Base-by-base conservation (phyloP, 2,329 filamentous ascomycete genomes). In the Epichloe gansuensis region DNA sequence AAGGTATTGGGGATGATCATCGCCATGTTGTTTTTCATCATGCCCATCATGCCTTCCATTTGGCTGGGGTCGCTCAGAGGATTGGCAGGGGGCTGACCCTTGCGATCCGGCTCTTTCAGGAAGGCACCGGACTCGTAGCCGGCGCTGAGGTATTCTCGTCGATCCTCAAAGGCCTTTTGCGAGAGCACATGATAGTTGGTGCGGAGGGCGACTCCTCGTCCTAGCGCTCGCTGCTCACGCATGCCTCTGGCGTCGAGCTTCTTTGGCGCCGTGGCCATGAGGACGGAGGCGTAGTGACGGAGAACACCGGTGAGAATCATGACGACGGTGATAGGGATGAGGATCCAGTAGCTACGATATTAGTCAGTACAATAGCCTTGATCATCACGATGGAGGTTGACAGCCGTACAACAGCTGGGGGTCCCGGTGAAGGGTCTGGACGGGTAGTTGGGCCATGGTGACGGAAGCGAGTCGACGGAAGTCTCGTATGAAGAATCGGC, bases 41-140 rank as follows among this genome's bases (percentile, higher is more conserved):
- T 95, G 60, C 93, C 91, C 93, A 98, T 98, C 93, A 98, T 98
- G 60, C 90, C 91, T 66, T 98, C 94, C 93, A 98, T 98, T 53
- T 88, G 89, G 47, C 85, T 85, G 23, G 94, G 94, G 67, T 98
- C 93, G 11, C 85, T 87, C 81, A 98, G 89, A 4, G 93, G 93
- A 70, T 97, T 98, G 39, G 88, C 82, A 21, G 89, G 85, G 85
- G 89, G 85, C 71, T 96, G 87, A 50, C 90, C 90, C 64, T 86
- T 84, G 63, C 76, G 81, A 51, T 93, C 87, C 2, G 89, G 90
- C 57, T 94, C 87, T 66, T 95, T 96, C 47, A 98, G 75, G 65
- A 89, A 98, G 36, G 80, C 80, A 47, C 94, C 93, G 25, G 81
- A 84, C 67, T 96, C 87, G 71, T 85, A 96, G 12, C 84, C 87